phyloP scores from a whole-genome alignment of 169 alveolate genomes.

The Eimeria falciformis region DNA sequence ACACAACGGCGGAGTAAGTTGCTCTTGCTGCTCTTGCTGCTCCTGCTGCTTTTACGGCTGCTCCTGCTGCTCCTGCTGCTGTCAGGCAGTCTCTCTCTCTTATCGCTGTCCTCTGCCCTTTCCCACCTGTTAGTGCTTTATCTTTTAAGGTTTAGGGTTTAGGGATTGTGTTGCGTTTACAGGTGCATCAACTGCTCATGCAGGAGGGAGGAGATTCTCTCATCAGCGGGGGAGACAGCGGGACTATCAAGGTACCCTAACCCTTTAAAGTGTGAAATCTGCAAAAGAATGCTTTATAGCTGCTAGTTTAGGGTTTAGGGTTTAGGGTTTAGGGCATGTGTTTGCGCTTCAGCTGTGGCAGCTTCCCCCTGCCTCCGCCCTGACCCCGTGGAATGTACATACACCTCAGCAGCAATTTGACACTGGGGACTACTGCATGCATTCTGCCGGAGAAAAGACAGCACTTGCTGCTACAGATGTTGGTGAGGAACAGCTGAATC shows the following conservation, averaged over 20 bases:
- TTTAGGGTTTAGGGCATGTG: neutral
- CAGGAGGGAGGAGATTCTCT: neutral
- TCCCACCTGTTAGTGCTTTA: too few species aligned
- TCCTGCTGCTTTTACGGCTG: neutral
- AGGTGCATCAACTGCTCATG: slow-evolving; percentile 46
- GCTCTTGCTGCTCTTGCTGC: slow-evolving; percentile 11
- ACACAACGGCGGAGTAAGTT: slow-evolving; percentile 60
- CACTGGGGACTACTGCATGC: too few species aligned
- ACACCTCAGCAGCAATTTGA: neutral
- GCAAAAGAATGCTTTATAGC: too few species aligned
- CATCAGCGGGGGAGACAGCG: slow-evolving; percentile 60
- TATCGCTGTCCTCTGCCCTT: too few species aligned
- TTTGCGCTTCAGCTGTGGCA: neutral
- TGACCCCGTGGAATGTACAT: neutral
- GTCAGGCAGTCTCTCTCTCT: too few species aligned
- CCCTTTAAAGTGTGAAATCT: too few species aligned
- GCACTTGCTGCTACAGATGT: neutral
- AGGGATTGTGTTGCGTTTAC: neutral
- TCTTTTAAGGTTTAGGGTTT: neutral
- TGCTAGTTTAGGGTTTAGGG: too few species aligned
- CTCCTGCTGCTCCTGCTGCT: neutral
- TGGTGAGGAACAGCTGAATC: neutral
- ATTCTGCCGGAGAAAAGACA: neutral
- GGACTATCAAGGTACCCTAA: slow-evolving; percentile 43
- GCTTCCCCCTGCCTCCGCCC: neutral